These are phyloP conservation scores for Aquilaria agallochum DNA, from an alignment of 441 rosid species.

Conservation along the genomic window DNA sequence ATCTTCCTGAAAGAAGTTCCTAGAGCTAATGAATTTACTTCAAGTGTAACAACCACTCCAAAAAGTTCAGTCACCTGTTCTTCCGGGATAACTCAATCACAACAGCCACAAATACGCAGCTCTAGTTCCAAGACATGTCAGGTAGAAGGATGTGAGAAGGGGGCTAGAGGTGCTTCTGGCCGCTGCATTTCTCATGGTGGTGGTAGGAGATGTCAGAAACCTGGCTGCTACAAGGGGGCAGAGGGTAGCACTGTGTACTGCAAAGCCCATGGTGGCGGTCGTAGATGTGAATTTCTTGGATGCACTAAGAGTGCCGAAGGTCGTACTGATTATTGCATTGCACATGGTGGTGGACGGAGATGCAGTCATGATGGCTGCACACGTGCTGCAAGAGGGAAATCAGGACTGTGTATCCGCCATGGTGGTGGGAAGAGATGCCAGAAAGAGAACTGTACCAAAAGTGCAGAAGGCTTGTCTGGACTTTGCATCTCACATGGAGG, in stretches of 20 bases:
- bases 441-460: conserved; percentile 83
- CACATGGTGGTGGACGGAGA: conserved; percentile 97
- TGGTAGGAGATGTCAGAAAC: conserved; percentile 89
- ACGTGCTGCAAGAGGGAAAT: conserved; percentile 95
- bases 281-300: conserved; percentile 93
- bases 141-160: conserved; percentile 95
- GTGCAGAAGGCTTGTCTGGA: conserved; percentile 98
- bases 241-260: conserved; percentile 99
- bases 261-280: conserved; percentile 98
- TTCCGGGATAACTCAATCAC: conserved; percentile 65
- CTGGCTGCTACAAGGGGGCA: conserved; percentile 93
- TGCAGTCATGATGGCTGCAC: conserved; percentile 78
- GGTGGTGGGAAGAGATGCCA: conserved; percentile 99
- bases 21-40: conserved; percentile 33
- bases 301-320: conserved; percentile 99
- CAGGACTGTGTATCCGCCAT: conserved; percentile 91
- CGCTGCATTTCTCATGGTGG: conserved; percentile 98
- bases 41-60: conserved; percentile 50
- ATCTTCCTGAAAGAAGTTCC: conserved; percentile 38
- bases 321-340: conserved; percentile 89
- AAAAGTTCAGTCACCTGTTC: conserved; percentile 80
- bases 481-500: conserved; percentile 99
- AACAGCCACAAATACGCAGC: conserved; percentile 44
- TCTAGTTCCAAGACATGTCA: conserved; percentile 68
- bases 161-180: conserved; percentile 98